Percentiles rank a stretch among this genome's conserved stretches.
Conservation (phyloP, 2,329 filamentous ascomycete genomes). For the Aspergillus fructus region DNA sequence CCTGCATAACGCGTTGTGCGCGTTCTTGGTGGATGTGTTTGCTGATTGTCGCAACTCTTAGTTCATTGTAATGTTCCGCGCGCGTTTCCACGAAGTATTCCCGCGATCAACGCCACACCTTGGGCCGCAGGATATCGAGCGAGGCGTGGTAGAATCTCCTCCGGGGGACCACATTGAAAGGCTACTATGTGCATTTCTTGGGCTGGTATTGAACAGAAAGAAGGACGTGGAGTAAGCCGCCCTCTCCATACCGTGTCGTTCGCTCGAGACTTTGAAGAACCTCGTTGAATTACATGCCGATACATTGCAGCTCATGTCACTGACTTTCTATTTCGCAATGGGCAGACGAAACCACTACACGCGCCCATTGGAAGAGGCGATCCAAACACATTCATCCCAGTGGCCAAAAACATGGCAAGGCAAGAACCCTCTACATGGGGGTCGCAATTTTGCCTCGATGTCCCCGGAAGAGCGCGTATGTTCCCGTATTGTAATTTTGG, state of each 20-base stretch:
- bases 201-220: slow-evolving; percentile 90
- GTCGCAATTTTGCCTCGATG: slow-evolving; percentile 80
- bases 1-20: slow-evolving; percentile 28
- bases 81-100: slow-evolving; percentile 86
- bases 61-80: slow-evolving; percentile 98
- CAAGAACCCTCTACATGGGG: slow-evolving; percentile 78
- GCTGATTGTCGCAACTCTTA: slow-evolving; percentile 46
- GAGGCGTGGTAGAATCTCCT: slow-evolving; percentile 72
- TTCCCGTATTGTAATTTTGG: slow-evolving; percentile 10
- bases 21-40: slow-evolving; percentile 27
- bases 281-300: not conserved
- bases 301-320: slow-evolving; percentile 23
- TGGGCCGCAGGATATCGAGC: slow-evolving; percentile 92
- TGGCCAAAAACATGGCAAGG: slow-evolving; percentile 84
- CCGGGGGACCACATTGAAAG: slow-evolving; percentile 84
- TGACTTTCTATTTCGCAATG: slow-evolving; percentile 22
- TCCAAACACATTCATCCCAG: slow-evolving; percentile 79
- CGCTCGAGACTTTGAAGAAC: not conserved
- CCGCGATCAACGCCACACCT: slow-evolving; percentile 84
- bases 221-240: slow-evolving; percentile 90
- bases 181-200: slow-evolving; percentile 84
- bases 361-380: slow-evolving; percentile 89
- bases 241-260: slow-evolving; percentile 20
- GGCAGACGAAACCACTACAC: slow-evolving; percentile 85
- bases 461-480: slow-evolving; percentile 75